Evolutionary conservation across 805 yeast genomes (phyloP), one percentile per base, ranked within the genome.

Genomic region (Isabelozyma rhagii): DNA sequence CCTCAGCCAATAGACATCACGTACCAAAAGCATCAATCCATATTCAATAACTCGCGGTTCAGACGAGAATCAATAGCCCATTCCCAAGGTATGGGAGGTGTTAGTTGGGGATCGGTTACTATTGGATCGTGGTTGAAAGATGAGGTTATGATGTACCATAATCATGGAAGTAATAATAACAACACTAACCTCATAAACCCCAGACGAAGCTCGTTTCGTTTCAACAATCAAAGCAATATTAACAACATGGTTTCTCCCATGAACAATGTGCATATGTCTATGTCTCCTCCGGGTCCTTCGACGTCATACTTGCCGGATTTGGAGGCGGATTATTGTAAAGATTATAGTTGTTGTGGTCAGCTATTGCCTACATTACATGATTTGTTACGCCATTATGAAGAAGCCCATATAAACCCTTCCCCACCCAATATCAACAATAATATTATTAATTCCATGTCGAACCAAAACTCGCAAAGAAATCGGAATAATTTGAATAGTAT

Each of bases 21-120:
- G 7, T 68, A 70, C 57, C 73, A 67, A 53, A 68, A 74, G 47
- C 72, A 72, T 49, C 71, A 70, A 41, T 66, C 74, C 15, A 69
- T 72, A 41, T 69, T 73, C 55, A 71, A 69, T 59, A 72, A 71
- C 56, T 64, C 66, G 38, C 59, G 76, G 54, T 80, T 91, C 54
- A 81, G 96, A 62, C 78, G 97, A 55, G 98, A 93, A 60, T 84
- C 92, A 50, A 83, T 94, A 51, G 97, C 97, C 29, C 98, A 93
- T 66, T 87, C 97, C 2, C 97, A 90, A 65, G 98, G 98, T 9
- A 89, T 94, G 85, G 98, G 98, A 42, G 99, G 98, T 44, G 88
- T 93, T 34, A 86, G 96, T 8, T 93, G 97, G 97, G 98, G 98
- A 18, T 91, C 96, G 3, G 83, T 92, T 50, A 87, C 96, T 27